Conservation (phyloP, 2,329 filamentous ascomycete genomes). For the Fusarium coffeatum region DNA sequence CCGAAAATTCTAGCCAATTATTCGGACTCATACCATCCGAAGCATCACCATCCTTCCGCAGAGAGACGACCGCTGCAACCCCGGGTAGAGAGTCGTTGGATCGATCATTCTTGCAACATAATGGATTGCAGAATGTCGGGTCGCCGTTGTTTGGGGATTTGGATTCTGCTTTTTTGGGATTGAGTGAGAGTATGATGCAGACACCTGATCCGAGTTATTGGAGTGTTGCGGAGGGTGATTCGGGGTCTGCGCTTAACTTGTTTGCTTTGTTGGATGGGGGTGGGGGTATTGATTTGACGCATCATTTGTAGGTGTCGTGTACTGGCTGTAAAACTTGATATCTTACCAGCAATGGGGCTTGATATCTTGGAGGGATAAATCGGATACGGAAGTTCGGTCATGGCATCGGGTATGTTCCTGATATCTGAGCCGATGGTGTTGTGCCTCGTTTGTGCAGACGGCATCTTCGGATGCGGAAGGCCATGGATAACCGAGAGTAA, state of each 20-base stretch:
- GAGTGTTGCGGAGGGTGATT: constrained; percentile 56
- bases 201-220: constrained; percentile 57
- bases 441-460: neutral
- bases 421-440: neutral
- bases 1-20: constrained; percentile 63
- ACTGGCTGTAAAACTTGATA: too few species aligned
- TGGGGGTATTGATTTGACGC: constrained; percentile 64
- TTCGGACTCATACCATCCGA: constrained; percentile 61
- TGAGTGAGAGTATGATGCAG: constrained; percentile 54
- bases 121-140: constrained; percentile 42
- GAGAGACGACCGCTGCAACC: constrained; percentile 19
- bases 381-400: neutral
- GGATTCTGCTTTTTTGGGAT: constrained; percentile 53
- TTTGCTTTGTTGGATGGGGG: constrained; percentile 64
- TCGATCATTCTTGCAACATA: constrained; percentile 45
- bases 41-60: constrained; percentile 21
- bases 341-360: too few species aligned
- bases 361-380: neutral
- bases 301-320: constrained; percentile 47
- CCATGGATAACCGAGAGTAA: constrained; percentile 14
- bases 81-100: constrained; percentile 44
- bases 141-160: constrained; percentile 52
- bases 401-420: neutral
- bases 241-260: constrained; percentile 60
- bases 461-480: neutral